Base-by-base conservation (phyloP, 1,284 basidiomycete species). In the Cutaneotrichosporon daszewskae region DNA sequence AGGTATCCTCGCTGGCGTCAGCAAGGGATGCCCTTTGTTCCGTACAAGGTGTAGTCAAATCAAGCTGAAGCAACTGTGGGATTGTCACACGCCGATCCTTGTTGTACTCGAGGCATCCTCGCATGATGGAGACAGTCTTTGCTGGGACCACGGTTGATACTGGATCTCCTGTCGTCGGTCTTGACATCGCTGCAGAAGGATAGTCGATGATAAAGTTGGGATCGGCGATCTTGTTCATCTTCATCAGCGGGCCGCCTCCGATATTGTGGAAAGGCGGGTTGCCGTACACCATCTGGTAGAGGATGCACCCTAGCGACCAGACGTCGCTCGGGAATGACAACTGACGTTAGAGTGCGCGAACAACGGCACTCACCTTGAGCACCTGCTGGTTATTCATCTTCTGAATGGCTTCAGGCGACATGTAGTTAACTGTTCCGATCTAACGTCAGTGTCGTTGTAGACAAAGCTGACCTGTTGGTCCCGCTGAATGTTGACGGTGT, bases 261-360 rank as follows among this genome's bases (percentile, higher is more conserved):
- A 90, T 76, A 24, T 84, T 84, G 49, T 85, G 81, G 72, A 98
- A 99, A 3, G 92, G 87, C 47, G 91, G 90, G 44, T 79, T 80
- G 29, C 91, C 91, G 47, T 90, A 85, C 27, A 97, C 85, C 83
- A 97, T 92, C 69, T 97, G 94, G 72, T 86, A 97, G 26, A 99
- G 73, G 43, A 97, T 88, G 70, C 94, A 97, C 1, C 92, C 95
- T 14, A 97, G 75, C 14, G 92, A 88, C 95, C 95, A 99, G n/a
- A 95, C 79, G 70, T 99, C 94, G 36, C 88, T 87, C 46, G 90
- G 89, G 24, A 63, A 61, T 32, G 64, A 65, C 33, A 63, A 64
- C 51, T 62, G 49, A 31, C 4, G n/a, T 40, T n/a, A 23, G 16
- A 22, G 18, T 14, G 1, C 12, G 20, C 22, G 1, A 33, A 9